phyloP scores from a whole-genome alignment of 345 rosid genomes.

The Excoecaria agallocha region DNA sequence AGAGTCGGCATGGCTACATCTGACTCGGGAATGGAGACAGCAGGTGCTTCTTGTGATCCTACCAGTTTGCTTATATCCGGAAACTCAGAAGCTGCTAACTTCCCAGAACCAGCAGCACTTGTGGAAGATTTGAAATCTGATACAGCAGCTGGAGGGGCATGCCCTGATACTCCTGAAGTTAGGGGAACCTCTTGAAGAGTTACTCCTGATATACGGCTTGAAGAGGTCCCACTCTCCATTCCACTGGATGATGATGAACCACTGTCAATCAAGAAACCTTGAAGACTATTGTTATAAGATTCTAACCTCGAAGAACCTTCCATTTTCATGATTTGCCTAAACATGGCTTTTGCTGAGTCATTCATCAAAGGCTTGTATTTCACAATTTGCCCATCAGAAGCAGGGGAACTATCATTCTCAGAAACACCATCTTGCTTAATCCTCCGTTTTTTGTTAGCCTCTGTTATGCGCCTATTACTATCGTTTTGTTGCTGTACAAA shows the following conservation, averaged over 20 bases:
- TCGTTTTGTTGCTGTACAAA: conserved; percentile 96
- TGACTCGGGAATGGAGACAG: conserved; percentile 41
- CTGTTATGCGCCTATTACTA: conserved; percentile 67
- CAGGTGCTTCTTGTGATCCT: conserved; percentile 41
- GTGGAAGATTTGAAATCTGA: conserved; percentile 52
- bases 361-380: conserved; percentile 79
- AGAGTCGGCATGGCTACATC: conserved; percentile 46
- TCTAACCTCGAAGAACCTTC: conserved; percentile 51
- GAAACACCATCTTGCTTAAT: conserved; percentile 64
- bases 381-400: conserved; percentile 86
- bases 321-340: conserved; percentile 63
- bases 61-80: conserved; percentile 44
- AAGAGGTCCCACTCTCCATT: conserved; percentile 47
- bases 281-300: conserved; percentile 43
- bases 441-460: conserved; percentile 83
- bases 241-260: conserved; percentile 42
- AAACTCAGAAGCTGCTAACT: conserved; percentile 40
- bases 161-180: conserved; percentile 40
- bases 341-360: conserved; percentile 66
- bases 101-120: conserved; percentile 37
- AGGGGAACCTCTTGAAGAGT: conserved; percentile 80
- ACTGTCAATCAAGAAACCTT: conserved; percentile 50
- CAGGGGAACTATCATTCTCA: conserved; percentile 42
- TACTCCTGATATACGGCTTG: conserved; percentile 51
- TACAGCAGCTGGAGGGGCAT: conserved; percentile 33